Evolutionary conservation across 371 early-diverging fungal species (phyloP), one percentile per base, ranked within the genome.

Genomic region (Mucor saturninus): DNA sequence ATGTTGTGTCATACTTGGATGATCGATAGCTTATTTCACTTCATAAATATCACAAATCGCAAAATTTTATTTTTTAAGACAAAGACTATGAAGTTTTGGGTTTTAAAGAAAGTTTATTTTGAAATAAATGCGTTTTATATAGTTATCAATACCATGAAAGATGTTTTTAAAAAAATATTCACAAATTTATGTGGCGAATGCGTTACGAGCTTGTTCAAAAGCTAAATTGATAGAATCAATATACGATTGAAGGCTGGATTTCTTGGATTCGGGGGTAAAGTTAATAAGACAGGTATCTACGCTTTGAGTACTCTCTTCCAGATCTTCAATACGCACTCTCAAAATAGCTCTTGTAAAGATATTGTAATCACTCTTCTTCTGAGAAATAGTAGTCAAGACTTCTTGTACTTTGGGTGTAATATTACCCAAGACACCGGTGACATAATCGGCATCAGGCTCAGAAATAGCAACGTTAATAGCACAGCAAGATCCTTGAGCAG

Each of bases 371-470:
- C 26, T 8, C 21, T 31, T 7, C 35, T 61, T 61, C 2, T 31
- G 10, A 11, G 42, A 14, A 32, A 61, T 39, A 4, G 30, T 15
- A 21, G 31, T 26, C n/a, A 61, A 15, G 14, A 39, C 14, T 13
- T 30, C 42, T 15, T 51, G 43, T 0, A 53, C 35, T 4, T 43
- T 40, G 6, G 61, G 52, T 2, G 61, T 43, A 13, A 26, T 21
- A 5, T n/a, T 42, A 3, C 53, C 30, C 3, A 53, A 13, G 7
- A 45, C n/a, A 43, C 15, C 15, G 6, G 35, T 38, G 30, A 43
- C n/a, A 21, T 61, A 40, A 61, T 52, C 53, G 13, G 53, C 43
- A 61, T 61, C 61, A 4, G 53, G 10, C 9, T 61, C 61, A 30
- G 53, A 28, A 7, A 61, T 43, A 5, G 45, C 43, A 21, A 21